Evolutionary conservation across 78 protist genomes (phyloP).

Genomic region (Dictyostelium citrinum): DNA sequence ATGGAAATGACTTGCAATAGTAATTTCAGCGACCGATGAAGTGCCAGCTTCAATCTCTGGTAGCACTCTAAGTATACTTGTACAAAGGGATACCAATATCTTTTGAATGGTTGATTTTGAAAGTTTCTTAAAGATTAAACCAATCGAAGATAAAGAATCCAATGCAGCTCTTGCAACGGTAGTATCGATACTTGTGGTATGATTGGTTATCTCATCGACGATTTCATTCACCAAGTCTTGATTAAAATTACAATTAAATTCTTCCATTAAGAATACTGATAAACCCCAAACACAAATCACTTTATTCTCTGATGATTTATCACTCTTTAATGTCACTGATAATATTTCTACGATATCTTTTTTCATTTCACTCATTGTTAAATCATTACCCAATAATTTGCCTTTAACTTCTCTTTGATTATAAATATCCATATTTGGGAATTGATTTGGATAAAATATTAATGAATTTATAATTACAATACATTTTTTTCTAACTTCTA

Average conservation of each 20-base stretch:
- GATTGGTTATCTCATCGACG: neutral
- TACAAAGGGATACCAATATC: constrained; percentile 21
- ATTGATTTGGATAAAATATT: constrained; percentile 68
- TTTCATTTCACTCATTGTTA: constrained; percentile 57
- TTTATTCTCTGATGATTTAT: constrained; percentile 14
- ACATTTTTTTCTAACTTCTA: constrained; percentile 62
- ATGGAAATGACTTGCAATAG: constrained; percentile 46
- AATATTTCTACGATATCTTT: constrained; percentile 31
- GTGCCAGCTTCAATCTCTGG: constrained; percentile 24
- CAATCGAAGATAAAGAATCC: constrained; percentile 15
- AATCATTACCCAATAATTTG: constrained; percentile 17
- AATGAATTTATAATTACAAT: constrained; percentile 31
- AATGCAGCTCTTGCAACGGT: constrained; percentile 37
- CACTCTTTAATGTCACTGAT: constrained; percentile 5
- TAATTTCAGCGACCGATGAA: neutral
- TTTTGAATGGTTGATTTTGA: neutral
- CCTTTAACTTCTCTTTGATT: constrained; percentile 29
- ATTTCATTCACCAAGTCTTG: constrained; percentile 22
- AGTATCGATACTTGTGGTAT: constrained; percentile 5
- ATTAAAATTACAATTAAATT: constrained; percentile 15
- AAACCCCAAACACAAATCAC: constrained; percentile 45
- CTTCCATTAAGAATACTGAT: constrained; percentile 48
- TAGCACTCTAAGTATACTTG: neutral
- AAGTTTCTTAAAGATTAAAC: neutral
- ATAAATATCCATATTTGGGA: constrained; percentile 36